Percentiles rank a stretch among this genome's conserved stretches.
phyloP scores from a whole-genome alignment of 2,329 filamentous ascomycete species.

The Clarireedia homoeocarpa region DNA sequence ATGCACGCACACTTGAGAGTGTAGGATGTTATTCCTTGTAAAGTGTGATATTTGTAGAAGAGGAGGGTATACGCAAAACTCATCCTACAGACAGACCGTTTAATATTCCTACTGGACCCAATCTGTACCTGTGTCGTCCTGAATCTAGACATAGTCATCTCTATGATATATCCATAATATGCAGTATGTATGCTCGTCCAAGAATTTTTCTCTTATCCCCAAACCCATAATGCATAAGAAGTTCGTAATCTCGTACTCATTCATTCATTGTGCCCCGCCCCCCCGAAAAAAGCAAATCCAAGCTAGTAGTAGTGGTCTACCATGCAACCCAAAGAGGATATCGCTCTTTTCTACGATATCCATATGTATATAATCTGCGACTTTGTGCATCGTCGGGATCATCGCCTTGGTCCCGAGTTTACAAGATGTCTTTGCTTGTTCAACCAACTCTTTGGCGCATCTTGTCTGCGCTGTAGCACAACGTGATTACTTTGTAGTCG shows the following conservation, averaged over 20 bases:
- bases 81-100: conserved; percentile 4
- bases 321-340: not conserved
- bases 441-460: conserved; percentile 73
- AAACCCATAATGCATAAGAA: not conserved
- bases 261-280: not conserved
- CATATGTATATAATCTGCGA: not conserved
- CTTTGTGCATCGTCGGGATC: not conserved
- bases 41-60: not conserved
- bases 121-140: conserved; percentile 1
- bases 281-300: not conserved
- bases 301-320: not conserved
- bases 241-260: conserved; percentile 5
- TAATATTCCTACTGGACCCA: conserved; percentile 4
- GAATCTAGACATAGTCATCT: conserved; percentile 5
- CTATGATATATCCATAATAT: conserved; percentile 10
- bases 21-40: not conserved
- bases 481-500: conserved; percentile 78
- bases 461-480: conserved; percentile 64
- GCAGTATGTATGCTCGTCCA: not conserved
- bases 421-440: conserved; percentile 73
- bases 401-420: conserved; percentile 35
- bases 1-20: not conserved
- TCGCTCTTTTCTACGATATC: not conserved
- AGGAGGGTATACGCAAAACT: conserved; percentile 5
- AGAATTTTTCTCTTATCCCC: not conserved